Evolutionary conservation across 768 basidiomycete species (phyloP).

Genomic region (Fistulinella prunicolor): DNA sequence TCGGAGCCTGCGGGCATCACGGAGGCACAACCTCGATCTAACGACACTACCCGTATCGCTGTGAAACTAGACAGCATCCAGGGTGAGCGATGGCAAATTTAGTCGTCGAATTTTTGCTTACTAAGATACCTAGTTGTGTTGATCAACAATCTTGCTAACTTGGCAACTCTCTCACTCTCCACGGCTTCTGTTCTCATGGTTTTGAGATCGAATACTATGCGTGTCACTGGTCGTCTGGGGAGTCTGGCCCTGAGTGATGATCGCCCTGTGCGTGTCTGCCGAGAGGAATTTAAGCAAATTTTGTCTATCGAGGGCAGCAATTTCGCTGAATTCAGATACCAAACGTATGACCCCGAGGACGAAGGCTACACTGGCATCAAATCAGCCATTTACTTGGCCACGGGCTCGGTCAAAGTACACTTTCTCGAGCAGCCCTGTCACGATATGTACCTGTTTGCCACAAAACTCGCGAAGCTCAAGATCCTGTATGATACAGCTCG

Average conservation of each 20-base stretch:
- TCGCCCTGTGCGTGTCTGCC: slow-evolving; percentile 45
- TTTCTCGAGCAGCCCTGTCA: slow-evolving; percentile 92
- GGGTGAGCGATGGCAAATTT: slow-evolving; percentile 43
- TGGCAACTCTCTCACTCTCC: slow-evolving; percentile 87
- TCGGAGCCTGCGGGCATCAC: slow-evolving; percentile 7
- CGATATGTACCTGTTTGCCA: slow-evolving; percentile 77
- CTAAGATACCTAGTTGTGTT: slow-evolving; percentile 56
- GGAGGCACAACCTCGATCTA: slow-evolving; percentile 5
- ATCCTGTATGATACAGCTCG: slow-evolving; percentile 93
- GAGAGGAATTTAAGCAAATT: slow-evolving; percentile 75
- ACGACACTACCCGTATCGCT: slow-evolving; percentile 72
- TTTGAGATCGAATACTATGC: slow-evolving; percentile 67
- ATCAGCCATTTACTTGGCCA: slow-evolving; percentile 74
- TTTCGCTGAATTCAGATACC: slow-evolving; percentile 91
- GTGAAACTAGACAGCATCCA: slow-evolving; percentile 83
- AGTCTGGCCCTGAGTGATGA: slow-evolving; percentile 81
- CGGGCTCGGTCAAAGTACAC: slow-evolving; percentile 88
- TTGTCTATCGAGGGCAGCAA: slow-evolving; percentile 93
- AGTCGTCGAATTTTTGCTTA: slow-evolving; percentile 9
- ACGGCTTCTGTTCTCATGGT: slow-evolving; percentile 85
- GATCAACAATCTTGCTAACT: slow-evolving; percentile 60
- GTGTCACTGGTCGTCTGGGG: slow-evolving; percentile 78
- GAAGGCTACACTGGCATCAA: slow-evolving; percentile 75
- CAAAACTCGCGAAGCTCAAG: slow-evolving; percentile 87
- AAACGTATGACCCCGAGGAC: slow-evolving; percentile 78